Percentiles rank a stretch among this genome's conserved stretches.
These are phyloP conservation scores for Gilbertella persicaria DNA, from an alignment of 371 early-diverging fungal genomes.

Conservation along the genomic window DNA sequence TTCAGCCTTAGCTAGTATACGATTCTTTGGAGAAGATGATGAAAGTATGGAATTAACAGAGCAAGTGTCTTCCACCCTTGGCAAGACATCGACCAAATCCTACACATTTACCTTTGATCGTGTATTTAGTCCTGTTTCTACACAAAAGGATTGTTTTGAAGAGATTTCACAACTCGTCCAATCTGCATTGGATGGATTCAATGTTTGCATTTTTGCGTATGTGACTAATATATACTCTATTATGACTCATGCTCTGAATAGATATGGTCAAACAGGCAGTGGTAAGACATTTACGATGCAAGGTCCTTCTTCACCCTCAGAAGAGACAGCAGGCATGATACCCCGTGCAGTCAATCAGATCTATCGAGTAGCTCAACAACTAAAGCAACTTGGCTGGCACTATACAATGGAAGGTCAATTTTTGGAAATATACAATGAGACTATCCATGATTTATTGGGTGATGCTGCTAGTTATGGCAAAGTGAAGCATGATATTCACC, in stretches of 20 bases:
- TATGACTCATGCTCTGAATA: not conserved
- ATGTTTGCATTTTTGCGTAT: conserved; percentile 97
- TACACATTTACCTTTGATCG: conserved; percentile 83
- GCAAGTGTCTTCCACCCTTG: conserved; percentile 36
- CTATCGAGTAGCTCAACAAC: conserved; percentile 71
- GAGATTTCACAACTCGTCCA: conserved; percentile 96
- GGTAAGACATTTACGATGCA: conserved; percentile 91
- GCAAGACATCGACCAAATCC: conserved; percentile 45
- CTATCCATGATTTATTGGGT: conserved; percentile 84
- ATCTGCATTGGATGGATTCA: conserved; percentile 96
- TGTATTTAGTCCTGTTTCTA: conserved; percentile 74
- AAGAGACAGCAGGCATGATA: conserved; percentile 78
- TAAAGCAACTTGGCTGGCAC: conserved; percentile 85
- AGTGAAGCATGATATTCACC: conserved; percentile 84
- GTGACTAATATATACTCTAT: not conserved
- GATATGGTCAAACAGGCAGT: conserved; percentile 98
- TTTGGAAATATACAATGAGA: conserved; percentile 98
- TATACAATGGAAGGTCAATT: conserved; percentile 86
- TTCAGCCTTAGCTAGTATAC: conserved; percentile 25
- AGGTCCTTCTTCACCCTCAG: conserved; percentile 54
- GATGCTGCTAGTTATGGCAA: conserved; percentile 40
- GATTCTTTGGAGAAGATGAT: conserved; percentile 51
- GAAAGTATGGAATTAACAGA: conserved; percentile 56
- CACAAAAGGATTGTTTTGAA: conserved; percentile 88
- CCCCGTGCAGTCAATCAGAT: conserved; percentile 89